A percentile compares a stretch with the other conserved stretches of the same genome.
Conservation (phyloP, 345 rosid genomes). For the Leavenworthia alabamica region DNA sequence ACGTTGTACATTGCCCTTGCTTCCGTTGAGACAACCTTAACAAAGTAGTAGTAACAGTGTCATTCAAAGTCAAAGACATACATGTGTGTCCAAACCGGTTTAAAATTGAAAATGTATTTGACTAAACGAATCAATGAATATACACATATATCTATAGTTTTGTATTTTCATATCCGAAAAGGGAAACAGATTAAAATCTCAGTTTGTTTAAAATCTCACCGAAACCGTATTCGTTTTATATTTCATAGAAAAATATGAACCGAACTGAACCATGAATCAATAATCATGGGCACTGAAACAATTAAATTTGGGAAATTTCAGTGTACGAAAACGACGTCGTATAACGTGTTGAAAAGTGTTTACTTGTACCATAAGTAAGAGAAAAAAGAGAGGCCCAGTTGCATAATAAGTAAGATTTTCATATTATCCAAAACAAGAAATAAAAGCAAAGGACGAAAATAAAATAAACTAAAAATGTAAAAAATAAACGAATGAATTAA, state of each 20-base stretch:
- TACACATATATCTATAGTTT: not conserved
- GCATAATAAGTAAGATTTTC: not conserved
- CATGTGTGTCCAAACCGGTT: not conserved
- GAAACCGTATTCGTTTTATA: not conserved
- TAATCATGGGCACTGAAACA: slow-evolving; percentile 2
- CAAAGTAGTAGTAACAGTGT: not conserved
- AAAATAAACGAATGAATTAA: not conserved
- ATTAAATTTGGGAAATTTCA: not conserved
- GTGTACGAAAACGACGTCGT: slow-evolving; percentile 3
- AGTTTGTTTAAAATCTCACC: too few relatives aligned
- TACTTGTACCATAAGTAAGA: slow-evolving; percentile 22
- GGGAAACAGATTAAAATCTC: not conserved
- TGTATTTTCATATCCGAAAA: not conserved
- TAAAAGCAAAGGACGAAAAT: slow-evolving; percentile 14
- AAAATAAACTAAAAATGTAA: not conserved
- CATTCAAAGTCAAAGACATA: not conserved
- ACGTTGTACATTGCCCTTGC: slow-evolving; percentile 98
- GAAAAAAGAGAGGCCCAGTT: slow-evolving; percentile 9
- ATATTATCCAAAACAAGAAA: slow-evolving; percentile 15
- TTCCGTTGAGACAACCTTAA: slow-evolving; percentile 85
- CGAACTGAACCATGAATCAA: not conserved
- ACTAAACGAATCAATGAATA: not conserved
- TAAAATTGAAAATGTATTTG: not conserved
- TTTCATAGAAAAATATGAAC: not conserved
- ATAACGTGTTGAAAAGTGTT: slow-evolving; percentile 3